These are phyloP conservation scores for Fusarium foetens DNA, from an alignment of 2,329 filamentous ascomycete genomes.

Conservation along the genomic window DNA sequence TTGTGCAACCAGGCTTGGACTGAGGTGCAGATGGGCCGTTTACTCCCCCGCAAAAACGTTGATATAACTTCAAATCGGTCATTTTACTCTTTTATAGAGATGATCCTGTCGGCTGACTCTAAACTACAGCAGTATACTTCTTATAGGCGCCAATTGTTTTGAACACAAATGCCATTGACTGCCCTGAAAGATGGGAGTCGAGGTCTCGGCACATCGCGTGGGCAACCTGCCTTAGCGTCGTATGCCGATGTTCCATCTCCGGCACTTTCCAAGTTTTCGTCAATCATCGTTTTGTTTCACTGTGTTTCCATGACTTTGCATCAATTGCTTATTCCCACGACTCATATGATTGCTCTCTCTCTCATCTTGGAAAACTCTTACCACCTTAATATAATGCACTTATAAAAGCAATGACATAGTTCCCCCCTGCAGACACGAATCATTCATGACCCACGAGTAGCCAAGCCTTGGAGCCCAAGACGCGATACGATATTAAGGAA, in stretches of 20 bases:
- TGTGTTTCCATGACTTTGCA: conserved; percentile 4
- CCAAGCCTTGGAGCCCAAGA: conserved; percentile 30
- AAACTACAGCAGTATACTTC: rapidly evolving
- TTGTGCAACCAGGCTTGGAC: not conserved
- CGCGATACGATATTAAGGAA: conserved; percentile 22
- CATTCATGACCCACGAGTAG: conserved; percentile 17
- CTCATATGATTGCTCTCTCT: not conserved
- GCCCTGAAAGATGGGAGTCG: not conserved
- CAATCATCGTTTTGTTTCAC: not conserved
- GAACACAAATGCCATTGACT: not conserved
- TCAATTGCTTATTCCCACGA: conserved; percentile 6
- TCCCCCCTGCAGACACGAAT: conserved; percentile 5
- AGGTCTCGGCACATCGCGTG: conserved; percentile 13
- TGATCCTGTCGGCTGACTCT: not conserved
- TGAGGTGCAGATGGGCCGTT: not conserved
- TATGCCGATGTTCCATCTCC: conserved; percentile 6
- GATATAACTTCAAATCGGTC: not conserved
- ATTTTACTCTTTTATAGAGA: not conserved
- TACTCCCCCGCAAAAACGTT: conserved; percentile 3
- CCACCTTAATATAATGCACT: not conserved
- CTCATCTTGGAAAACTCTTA: not conserved
- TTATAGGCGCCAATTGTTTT: not conserved
- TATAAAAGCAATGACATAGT: conserved; percentile 8
- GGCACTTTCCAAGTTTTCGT: conserved; percentile 20
- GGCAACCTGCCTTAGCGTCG: conserved; percentile 31